A percentile compares a stretch with the other conserved stretches of the same genome.
phyloP scores from a whole-genome alignment of 208 protist species.

The Trypanosoma avium region DNA sequence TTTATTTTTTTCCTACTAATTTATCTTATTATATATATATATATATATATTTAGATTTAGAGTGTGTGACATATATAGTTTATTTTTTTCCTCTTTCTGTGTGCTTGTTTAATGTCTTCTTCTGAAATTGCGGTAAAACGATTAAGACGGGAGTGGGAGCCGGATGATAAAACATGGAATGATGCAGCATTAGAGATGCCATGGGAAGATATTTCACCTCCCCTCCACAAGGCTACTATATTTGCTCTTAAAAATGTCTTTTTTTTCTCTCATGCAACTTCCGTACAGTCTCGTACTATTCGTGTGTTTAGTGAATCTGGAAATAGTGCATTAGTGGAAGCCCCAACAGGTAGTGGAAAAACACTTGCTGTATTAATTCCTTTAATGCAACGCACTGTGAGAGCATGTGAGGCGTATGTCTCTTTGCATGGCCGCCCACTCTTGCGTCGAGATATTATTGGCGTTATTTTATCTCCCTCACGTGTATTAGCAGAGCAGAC shows the following conservation, averaged over 20 bases:
- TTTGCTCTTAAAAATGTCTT: constrained; percentile 90
- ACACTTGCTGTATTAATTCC: constrained; percentile 95
- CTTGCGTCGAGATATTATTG: constrained; percentile 64
- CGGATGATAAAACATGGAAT: constrained; percentile 79
- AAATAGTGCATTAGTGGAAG: constrained; percentile 90
- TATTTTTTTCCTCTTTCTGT: constrained; percentile 15
- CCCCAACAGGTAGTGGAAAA: constrained; percentile 97
- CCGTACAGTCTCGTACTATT: constrained; percentile 82
- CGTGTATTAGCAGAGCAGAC: constrained; percentile 86
- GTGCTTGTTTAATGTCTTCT: constrained; percentile 15
- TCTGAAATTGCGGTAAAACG: constrained; percentile 62
- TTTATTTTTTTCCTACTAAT: constrained; percentile 1
- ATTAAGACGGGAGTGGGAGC: constrained; percentile 78
- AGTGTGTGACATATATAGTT: no score
- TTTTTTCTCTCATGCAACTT: constrained; percentile 90
- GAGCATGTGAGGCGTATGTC: constrained; percentile 54
- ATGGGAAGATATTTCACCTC: constrained; percentile 76
- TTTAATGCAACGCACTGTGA: constrained; percentile 79
- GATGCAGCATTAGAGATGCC: constrained; percentile 75
- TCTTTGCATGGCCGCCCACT: constrained; percentile 46
- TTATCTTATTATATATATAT: neutral
- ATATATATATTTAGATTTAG: neutral
- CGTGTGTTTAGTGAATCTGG: constrained; percentile 40
- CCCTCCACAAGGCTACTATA: constrained; percentile 67
- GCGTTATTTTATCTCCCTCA: constrained; percentile 81